These are phyloP conservation scores for Metschnikowia gelsemii DNA, from an alignment of 805 yeast species.

Conservation along the genomic window DNA sequence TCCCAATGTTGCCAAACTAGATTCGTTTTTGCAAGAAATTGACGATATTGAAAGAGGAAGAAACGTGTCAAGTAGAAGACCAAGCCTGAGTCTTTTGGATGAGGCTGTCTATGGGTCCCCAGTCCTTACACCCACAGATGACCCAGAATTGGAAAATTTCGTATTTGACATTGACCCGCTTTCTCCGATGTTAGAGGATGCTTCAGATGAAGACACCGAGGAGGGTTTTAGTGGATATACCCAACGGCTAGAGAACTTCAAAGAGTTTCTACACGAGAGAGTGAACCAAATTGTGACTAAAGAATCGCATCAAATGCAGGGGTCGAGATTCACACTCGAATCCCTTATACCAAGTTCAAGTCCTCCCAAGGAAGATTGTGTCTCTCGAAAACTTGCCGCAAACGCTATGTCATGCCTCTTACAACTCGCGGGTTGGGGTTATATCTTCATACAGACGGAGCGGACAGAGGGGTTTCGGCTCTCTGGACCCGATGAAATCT, in stretches of 20 bases:
- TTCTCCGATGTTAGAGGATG: slow-evolving; percentile 11
- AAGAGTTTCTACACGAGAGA: slow-evolving; percentile 13
- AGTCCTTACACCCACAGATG: background rate
- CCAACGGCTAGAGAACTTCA: slow-evolving; percentile 8
- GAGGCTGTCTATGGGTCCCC: slow-evolving; percentile 1
- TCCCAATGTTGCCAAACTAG: slow-evolving; percentile 7
- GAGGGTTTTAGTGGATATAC: background rate
- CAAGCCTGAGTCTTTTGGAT: slow-evolving; percentile 14
- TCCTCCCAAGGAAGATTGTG: slow-evolving; percentile 3
- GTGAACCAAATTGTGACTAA: slow-evolving; percentile 3
- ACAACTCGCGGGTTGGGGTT: slow-evolving; percentile 14
- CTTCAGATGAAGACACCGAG: background rate
- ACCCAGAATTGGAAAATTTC: background rate
- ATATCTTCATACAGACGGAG: background rate
- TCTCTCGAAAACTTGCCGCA: slow-evolving; percentile 16
- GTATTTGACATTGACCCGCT: slow-evolving; percentile 11
- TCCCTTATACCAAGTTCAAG: slow-evolving; percentile 13
- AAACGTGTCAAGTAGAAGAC: slow-evolving; percentile 11
- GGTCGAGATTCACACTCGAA: slow-evolving; percentile 9
- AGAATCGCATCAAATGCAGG: background rate
- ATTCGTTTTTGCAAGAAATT: slow-evolving; percentile 9
- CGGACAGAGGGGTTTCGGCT: background rate
- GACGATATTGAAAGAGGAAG: slow-evolving; percentile 20
- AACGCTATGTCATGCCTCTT: slow-evolving; percentile 17
- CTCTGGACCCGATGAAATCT: slow-evolving; percentile 8